A percentile compares a stretch with the other conserved stretches of the same genome.
Conservation (phyloP, 2,329 filamentous ascomycete genomes). For the Drechslerella coelobrocha region DNA sequence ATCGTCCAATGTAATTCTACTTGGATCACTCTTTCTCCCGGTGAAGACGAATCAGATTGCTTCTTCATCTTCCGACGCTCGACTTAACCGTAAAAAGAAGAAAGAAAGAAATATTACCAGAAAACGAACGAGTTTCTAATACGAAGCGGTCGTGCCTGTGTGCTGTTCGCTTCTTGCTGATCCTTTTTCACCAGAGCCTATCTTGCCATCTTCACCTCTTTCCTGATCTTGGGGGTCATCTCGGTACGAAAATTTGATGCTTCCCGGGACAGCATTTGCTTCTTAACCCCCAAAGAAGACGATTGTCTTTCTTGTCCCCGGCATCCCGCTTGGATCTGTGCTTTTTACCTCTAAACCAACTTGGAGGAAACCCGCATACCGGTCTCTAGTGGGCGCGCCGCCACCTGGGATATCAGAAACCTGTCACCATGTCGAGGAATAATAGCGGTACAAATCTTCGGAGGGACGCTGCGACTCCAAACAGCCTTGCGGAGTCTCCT, state of each 20-base stretch:
- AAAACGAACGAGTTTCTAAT: constrained; percentile 25
- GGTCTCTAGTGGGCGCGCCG: constrained; percentile 36
- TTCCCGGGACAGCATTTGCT: constrained; percentile 42
- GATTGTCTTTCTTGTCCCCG: constrained; percentile 44
- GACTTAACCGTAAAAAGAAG: constrained; percentile 19
- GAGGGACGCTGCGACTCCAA: constrained; percentile 46
- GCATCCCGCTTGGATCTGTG: constrained; percentile 48
- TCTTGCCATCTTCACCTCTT: constrained; percentile 15
- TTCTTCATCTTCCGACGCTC: constrained; percentile 19
- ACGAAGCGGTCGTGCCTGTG: constrained; percentile 28
- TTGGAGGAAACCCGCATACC: constrained; percentile 33
- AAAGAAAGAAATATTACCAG: constrained; percentile 7
- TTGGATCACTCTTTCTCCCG: constrained; percentile 29
- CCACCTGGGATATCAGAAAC: constrained; percentile 34
- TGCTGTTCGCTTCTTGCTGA: constrained; percentile 33
- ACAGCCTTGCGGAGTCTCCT: constrained; percentile 35
- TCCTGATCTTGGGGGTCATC: constrained; percentile 36
- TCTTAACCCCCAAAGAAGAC: constrained; percentile 44
- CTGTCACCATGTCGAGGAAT: constrained; percentile 47
- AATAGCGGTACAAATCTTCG: constrained; percentile 38
- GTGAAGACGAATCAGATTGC: constrained; percentile 48
- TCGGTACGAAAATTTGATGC: constrained; percentile 43
- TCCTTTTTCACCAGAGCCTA: constrained; percentile 19
- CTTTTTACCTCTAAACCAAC: constrained; percentile 24
- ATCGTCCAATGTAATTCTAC: constrained; percentile 47